Percentiles rank a stretch among this genome's conserved stretches.
phyloP scores from a whole-genome alignment of 441 rosid species.

The Erodium moschatum region DNA sequence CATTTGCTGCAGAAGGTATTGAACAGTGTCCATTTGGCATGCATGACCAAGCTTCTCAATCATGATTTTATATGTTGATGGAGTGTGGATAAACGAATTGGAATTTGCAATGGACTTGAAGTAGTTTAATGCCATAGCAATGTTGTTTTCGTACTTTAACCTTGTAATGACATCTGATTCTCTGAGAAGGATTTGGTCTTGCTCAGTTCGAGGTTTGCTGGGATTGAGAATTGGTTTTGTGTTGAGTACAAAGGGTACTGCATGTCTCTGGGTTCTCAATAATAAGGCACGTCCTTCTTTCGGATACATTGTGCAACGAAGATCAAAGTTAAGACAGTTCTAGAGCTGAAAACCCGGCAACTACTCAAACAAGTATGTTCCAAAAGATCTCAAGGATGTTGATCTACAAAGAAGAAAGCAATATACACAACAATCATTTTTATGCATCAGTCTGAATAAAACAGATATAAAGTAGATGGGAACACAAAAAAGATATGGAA shows the following conservation, averaged over 20 bases:
- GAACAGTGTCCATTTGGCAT: conserved; percentile 49
- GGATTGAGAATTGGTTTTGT: conserved; percentile 35
- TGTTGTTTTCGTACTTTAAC: conserved; percentile 41
- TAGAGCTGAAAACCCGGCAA: conserved; percentile 9
- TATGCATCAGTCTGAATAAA: not conserved
- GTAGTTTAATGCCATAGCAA: conserved; percentile 40
- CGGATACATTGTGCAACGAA: conserved; percentile 38
- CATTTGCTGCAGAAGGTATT: conserved; percentile 82
- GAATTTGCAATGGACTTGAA: conserved; percentile 63
- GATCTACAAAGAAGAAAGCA: not conserved
- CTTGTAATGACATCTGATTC: conserved; percentile 45
- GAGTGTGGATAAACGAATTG: conserved; percentile 57
- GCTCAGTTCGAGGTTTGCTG: conserved; percentile 22
- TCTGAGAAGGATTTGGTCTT: conserved; percentile 21
- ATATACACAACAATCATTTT: not conserved
- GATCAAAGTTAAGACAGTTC: conserved; percentile 10
- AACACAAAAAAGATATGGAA: not conserved
- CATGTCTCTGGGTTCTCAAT: conserved; percentile 46
- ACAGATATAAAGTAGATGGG: not conserved
- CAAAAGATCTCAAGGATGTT: not conserved
- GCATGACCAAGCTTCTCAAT: conserved; percentile 47
- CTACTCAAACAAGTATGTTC: not conserved
- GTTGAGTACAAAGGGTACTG: conserved; percentile 45
- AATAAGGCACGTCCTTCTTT: conserved; percentile 54
- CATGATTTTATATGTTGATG: conserved; percentile 52